Conservation (phyloP, 2,329 filamentous ascomycete genomes). For the Spiromastix sp. region DNA sequence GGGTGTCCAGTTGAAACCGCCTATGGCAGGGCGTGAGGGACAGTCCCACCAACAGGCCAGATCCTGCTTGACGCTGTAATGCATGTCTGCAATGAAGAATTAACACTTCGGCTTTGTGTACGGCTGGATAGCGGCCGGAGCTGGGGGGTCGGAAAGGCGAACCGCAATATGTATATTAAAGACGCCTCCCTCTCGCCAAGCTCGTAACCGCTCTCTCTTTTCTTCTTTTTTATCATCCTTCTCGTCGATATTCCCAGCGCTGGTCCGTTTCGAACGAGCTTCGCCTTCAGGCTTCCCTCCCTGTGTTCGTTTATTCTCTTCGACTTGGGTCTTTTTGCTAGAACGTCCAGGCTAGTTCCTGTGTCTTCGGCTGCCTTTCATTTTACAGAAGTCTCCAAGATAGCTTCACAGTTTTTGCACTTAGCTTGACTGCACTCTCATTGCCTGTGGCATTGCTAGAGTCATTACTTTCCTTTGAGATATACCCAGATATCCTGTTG, state of each 20-base stretch:
- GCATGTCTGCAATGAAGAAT: no score
- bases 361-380: constrained; percentile 20
- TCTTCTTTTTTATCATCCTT: no score
- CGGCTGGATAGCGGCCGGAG: no score
- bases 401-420: constrained; percentile 2
- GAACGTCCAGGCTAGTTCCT: constrained; percentile 26
- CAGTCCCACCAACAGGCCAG: no score
- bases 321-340: constrained; percentile 15
- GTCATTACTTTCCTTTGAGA: constrained; percentile 18
- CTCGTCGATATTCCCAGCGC: no score
- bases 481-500: not conserved
- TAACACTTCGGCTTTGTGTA: no score
- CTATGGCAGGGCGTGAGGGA: no score
- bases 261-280: constrained; percentile 13
- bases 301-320: constrained; percentile 13
- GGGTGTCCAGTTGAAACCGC: no score
- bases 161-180: no score
- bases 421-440: not conserved
- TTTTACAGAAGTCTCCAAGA: no score
- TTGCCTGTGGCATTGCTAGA: constrained; percentile 25
- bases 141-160: no score
- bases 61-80: no score
- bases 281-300: constrained; percentile 7
- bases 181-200: constrained; percentile 3
- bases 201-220: constrained; percentile 8